phyloP scores from a whole-genome alignment of 306 rosid genomes.

The Abrus pulchellus region DNA sequence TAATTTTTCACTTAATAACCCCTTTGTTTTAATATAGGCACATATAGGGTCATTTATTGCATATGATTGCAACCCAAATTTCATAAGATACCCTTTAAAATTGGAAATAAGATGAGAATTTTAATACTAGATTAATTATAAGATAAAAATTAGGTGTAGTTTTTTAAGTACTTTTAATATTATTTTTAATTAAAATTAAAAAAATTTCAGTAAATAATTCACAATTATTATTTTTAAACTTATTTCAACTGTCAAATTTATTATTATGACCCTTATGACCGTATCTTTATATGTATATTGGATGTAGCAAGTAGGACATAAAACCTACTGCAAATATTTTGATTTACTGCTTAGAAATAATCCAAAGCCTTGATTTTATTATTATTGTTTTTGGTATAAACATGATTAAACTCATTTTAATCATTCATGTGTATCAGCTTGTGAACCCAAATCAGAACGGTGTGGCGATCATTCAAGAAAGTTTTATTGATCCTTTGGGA shows the following conservation, averaged over 20 bases:
- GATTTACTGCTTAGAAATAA: not conserved
- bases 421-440: constrained; percentile 58
- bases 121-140: not conserved
- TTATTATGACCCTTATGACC: not conserved
- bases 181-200: too few species aligned
- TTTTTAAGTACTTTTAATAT: too few species aligned
- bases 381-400: not conserved
- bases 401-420: constrained; percentile 1
- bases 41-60: not conserved
- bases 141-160: too few species aligned
- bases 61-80: not conserved
- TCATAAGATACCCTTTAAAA: not conserved
- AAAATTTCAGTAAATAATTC: too few species aligned
- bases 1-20: not conserved
- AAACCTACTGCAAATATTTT: not conserved
- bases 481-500: constrained; percentile 58
- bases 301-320: not conserved
- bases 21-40: not conserved
- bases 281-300: not conserved
- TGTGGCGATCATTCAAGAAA: constrained; percentile 71
- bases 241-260: constrained; percentile 40
- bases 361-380: not conserved
- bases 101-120: not conserved
- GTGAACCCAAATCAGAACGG: constrained; percentile 42
- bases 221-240: too few species aligned